Percentiles rank a stretch among this genome's conserved stretches.
Conservation (phyloP, 768 basidiomycete genomes). For the Tylopilus intermedius region DNA sequence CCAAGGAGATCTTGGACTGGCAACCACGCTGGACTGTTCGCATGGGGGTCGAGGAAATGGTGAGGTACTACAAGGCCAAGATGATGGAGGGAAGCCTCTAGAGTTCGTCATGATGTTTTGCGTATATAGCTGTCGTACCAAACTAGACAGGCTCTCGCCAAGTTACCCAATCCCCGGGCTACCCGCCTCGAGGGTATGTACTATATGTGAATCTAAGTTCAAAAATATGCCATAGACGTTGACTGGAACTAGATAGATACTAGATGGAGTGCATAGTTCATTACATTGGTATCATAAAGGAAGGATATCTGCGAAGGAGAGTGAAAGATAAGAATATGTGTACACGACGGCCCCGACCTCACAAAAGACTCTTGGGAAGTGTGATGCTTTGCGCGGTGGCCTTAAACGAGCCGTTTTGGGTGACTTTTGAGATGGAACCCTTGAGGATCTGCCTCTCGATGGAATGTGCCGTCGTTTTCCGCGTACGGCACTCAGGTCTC, state of each 20-base stretch:
- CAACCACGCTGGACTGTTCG: constrained; percentile 89
- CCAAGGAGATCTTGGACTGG: constrained; percentile 81
- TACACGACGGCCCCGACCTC: not conserved
- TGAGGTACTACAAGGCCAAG: constrained; percentile 86
- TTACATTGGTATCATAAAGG: constrained; percentile 13
- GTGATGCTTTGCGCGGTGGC: constrained; percentile 4
- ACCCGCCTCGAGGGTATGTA: constrained; percentile 1
- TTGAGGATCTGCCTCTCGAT: constrained; percentile 50
- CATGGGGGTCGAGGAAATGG: constrained; percentile 95
- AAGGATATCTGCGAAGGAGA: constrained; percentile 5
- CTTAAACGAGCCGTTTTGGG: constrained; percentile 20
- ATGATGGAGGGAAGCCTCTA: constrained; percentile 80
- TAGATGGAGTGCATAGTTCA: constrained; percentile 1
- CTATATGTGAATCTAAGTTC: constrained; percentile 18
- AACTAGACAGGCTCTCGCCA: not conserved
- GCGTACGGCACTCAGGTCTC: constrained; percentile 38
- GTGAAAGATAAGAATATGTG: constrained; percentile 11
- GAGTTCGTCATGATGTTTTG: not conserved
- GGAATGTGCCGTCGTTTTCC: constrained; percentile 35
- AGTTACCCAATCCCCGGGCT: not conserved
- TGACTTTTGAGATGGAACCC: constrained; percentile 51
- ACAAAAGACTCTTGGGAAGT: constrained; percentile 13
- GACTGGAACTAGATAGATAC: constrained; percentile 10
- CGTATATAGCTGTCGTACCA: not conserved
- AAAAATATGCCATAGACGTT: constrained; percentile 1